A percentile compares a stretch with the other conserved stretches of the same genome.
These are phyloP conservation scores for Aspergillus campestris DNA, from an alignment of 495 filamentous ascomycete genomes.

Conservation along the genomic window DNA sequence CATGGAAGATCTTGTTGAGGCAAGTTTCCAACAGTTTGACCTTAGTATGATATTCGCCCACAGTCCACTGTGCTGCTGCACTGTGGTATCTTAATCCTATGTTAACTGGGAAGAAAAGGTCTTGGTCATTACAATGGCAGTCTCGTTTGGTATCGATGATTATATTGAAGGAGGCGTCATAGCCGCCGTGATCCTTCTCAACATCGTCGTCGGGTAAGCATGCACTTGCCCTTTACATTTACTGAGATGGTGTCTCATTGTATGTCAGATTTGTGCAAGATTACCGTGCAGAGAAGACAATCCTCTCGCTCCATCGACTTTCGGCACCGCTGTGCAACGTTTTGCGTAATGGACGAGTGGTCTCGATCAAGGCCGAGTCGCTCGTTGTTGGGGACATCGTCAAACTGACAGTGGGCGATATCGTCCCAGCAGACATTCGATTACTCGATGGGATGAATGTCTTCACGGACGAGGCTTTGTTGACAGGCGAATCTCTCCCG, in stretches of 20 bases:
- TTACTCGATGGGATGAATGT: slow-evolving; percentile 73
- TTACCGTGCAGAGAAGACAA: slow-evolving; percentile 77
- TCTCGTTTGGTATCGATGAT: slow-evolving; percentile 71
- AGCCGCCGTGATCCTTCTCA: slow-evolving; percentile 71
- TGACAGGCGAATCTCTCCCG: slow-evolving; percentile 69
- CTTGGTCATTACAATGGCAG: slow-evolving; percentile 72
- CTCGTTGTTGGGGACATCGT: slow-evolving; percentile 78
- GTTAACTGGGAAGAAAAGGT: slow-evolving; percentile 41
- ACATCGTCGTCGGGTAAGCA: slow-evolving; percentile 58
- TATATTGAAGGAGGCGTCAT: slow-evolving; percentile 81
- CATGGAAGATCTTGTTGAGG: slow-evolving; percentile 48
- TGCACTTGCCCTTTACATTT: not conserved
- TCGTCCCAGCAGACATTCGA: slow-evolving; percentile 62
- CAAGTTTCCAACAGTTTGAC: slow-evolving; percentile 61
- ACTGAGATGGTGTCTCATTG: not conserved
- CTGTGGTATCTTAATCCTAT: slow-evolving; percentile 5
- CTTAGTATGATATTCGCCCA: slow-evolving; percentile 29
- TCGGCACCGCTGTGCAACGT: slow-evolving; percentile 73
- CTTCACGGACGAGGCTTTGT: slow-evolving; percentile 57
- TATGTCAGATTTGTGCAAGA: slow-evolving; percentile 60
- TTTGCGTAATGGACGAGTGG: slow-evolving; percentile 59
- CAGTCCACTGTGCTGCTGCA: not conserved
- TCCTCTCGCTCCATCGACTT: slow-evolving; percentile 68
- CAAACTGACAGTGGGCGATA: slow-evolving; percentile 59
- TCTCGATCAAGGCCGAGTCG: slow-evolving; percentile 58